Evolutionary conservation across 768 basidiomycete species (phyloP).

Genomic region (Tylopilus plumbeoviolaceoides): DNA sequence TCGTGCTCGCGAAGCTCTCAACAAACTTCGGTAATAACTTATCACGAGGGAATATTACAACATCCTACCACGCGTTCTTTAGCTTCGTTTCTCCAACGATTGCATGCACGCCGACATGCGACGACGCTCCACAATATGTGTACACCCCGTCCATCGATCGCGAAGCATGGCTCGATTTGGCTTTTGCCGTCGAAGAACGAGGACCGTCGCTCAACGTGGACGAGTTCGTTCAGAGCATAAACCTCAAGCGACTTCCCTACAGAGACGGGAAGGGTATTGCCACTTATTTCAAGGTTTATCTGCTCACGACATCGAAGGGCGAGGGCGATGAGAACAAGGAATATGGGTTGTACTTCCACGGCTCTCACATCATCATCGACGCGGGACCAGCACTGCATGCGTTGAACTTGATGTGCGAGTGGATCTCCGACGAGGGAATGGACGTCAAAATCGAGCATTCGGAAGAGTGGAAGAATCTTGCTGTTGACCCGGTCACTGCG

Average conservation of each 20-base stretch:
- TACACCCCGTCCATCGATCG: conserved; percentile 23
- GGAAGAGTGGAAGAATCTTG: conserved; percentile 26
- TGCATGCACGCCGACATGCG: conserved; percentile 12
- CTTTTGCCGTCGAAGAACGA: conserved; percentile 15
- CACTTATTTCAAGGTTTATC: conserved; percentile 7
- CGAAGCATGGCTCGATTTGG: conserved; percentile 20
- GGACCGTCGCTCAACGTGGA: conserved; percentile 12
- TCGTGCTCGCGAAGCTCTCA: conserved; percentile 11
- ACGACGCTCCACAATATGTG: conserved; percentile 14
- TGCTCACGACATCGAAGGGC: conserved; percentile 7
- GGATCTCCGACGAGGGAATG: conserved; percentile 18
- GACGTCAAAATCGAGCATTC: conserved; percentile 5
- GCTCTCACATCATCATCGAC: conserved; percentile 20
- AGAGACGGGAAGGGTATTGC: neutral
- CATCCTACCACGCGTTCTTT: neutral
- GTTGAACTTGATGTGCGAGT: conserved; percentile 21
- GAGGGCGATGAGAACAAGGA: neutral
- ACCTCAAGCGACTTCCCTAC: conserved; percentile 19
- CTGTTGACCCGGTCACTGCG: conserved; percentile 23
- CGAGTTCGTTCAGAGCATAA: conserved; percentile 17
- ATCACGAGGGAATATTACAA: too few relatives aligned
- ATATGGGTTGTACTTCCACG: conserved; percentile 24
- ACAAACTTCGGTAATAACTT: conserved; percentile 18
- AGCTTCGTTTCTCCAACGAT: conserved; percentile 21
- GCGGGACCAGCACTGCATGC: conserved; percentile 20